A percentile compares a stretch with the other conserved stretches of the same genome.
phyloP scores from a whole-genome alignment of 495 filamentous ascomycete species.

The Penicillium riverlandense region DNA sequence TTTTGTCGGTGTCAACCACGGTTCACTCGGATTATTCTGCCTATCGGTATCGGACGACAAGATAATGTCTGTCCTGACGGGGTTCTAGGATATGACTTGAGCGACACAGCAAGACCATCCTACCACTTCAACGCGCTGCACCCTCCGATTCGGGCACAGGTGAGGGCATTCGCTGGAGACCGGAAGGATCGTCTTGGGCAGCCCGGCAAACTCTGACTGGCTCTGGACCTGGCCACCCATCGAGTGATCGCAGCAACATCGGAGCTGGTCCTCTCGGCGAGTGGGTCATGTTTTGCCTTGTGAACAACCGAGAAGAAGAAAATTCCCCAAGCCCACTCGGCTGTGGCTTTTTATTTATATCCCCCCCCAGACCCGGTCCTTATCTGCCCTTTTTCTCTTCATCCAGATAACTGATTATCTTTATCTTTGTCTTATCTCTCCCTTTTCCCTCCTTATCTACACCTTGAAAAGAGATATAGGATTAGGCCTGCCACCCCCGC shows the following conservation, averaged over 20 bases:
- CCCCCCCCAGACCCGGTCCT: slow-evolving; percentile 6
- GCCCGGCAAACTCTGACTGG: slow-evolving; percentile 2
- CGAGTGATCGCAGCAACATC: slow-evolving; percentile 17
- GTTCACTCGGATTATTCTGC: slow-evolving; percentile 1
- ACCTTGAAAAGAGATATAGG: not conserved
- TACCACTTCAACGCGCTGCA: too few relatives aligned
- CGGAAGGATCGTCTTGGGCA: not conserved
- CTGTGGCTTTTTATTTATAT: slow-evolving; percentile 19
- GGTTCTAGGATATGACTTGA: too few relatives aligned
- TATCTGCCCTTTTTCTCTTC: slow-evolving; percentile 7
- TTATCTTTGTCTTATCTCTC: slow-evolving; percentile 5
- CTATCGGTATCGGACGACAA: too few relatives aligned
- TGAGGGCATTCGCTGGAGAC: slow-evolving; percentile 12
- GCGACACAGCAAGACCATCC: too few relatives aligned
- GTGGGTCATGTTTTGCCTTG: too few relatives aligned
- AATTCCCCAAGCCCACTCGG: not conserved
- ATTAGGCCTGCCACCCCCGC: slow-evolving; percentile 1
- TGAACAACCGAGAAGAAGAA: not conserved
- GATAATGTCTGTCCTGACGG: too few relatives aligned
- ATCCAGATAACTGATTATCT: slow-evolving; percentile 6
- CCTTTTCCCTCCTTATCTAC: not conserved
- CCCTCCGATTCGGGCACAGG: not conserved
- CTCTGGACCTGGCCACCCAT: slow-evolving; percentile 8
- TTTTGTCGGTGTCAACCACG: slow-evolving; percentile 4
- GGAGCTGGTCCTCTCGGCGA: not conserved